Percentiles rank a stretch among this genome's conserved stretches.
Evolutionary conservation across 805 yeast genomes (phyloP).

Genomic region (Saturnispora hagleri): DNA sequence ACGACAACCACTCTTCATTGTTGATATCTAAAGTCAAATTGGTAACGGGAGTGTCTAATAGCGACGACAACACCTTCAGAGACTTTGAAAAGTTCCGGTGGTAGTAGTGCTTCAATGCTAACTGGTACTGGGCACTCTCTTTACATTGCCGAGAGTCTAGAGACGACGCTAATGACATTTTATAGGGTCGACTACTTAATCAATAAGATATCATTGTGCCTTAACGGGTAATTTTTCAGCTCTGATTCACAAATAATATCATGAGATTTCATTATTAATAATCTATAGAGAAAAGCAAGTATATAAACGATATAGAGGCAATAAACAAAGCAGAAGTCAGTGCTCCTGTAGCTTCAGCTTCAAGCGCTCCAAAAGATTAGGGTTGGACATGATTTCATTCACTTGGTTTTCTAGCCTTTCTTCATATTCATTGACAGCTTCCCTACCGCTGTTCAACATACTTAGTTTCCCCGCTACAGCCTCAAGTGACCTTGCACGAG

Average conservation of each 20-base stretch:
- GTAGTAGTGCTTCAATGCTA: constrained; percentile 2
- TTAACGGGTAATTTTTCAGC: not conserved
- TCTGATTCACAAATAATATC: not conserved
- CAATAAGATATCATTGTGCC: not conserved
- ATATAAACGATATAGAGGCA: not conserved
- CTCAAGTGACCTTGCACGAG: not conserved
- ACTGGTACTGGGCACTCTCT: not conserved
- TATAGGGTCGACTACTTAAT: not conserved
- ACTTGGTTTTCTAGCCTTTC: not conserved
- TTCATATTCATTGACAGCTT: not conserved
- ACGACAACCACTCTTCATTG: not conserved
- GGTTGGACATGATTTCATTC: not conserved
- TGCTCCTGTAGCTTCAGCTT: not conserved
- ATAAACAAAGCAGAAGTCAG: not conserved
- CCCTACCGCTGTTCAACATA: not conserved
- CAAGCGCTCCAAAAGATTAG: not conserved
- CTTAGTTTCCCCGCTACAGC: not conserved
- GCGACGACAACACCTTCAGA: not conserved
- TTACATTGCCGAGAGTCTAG: not conserved
- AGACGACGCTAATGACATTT: constrained; percentile 3
- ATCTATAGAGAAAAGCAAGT: not conserved
- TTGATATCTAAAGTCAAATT: not conserved
- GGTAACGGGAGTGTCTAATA: not conserved
- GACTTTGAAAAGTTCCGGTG: constrained; percentile 2
- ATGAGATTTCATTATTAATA: not conserved